Conservation (phyloP, 2,329 filamentous ascomycete genomes). For the Rhynchosporium secalis region DNA sequence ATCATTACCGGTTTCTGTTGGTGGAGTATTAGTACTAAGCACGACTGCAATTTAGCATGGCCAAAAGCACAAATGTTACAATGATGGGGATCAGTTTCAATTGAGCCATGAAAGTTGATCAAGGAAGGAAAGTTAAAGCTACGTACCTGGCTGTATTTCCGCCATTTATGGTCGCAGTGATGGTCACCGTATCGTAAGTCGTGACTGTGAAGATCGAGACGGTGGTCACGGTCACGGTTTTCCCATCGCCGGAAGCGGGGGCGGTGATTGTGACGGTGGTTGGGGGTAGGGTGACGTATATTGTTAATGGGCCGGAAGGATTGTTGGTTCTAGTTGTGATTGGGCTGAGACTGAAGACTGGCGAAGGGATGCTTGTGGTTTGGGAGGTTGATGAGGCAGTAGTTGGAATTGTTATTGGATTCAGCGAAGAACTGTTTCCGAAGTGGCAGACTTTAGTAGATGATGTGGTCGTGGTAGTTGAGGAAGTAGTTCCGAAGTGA, state of each 20-base stretch:
- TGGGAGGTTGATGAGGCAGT: no score
- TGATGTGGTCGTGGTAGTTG: no score
- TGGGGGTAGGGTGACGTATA: not conserved
- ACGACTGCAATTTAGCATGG: no score
- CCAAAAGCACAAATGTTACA: no score
- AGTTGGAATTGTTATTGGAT: no score
- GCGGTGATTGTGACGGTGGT: not conserved
- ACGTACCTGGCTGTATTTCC: not conserved
- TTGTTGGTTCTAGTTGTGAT: not conserved
- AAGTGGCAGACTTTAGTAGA: no score
- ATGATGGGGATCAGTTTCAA: no score
- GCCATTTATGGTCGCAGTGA: not conserved
- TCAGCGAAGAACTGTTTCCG: no score
- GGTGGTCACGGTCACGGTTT: not conserved
- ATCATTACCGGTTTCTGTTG: not conserved
- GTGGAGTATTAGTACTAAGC: not conserved
- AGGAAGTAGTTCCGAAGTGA: no score
- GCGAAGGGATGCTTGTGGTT: not conserved
- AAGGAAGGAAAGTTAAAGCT: no score
- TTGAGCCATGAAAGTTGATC: no score
- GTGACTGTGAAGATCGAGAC: not conserved
- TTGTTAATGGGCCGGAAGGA: not conserved
- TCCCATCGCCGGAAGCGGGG: not conserved
- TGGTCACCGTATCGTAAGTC: not conserved
- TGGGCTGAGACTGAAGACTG: not conserved